Evolutionary conservation across 176 grass and related monocot species (phyloP).

Genomic region (Cocos nucifera): DNA sequence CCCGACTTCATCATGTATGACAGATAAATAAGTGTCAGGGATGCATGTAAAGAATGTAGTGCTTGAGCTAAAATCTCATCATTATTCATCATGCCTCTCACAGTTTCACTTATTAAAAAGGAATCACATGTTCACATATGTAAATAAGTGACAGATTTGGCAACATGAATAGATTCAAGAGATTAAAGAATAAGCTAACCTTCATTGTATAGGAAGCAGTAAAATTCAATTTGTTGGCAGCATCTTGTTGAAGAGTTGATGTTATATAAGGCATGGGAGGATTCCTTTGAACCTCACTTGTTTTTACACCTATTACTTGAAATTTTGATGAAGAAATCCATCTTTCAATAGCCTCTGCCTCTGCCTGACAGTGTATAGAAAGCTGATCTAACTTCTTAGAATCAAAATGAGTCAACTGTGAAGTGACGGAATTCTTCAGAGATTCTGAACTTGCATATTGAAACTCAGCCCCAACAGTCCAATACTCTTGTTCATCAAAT

Average conservation of each 20-base stretch:
- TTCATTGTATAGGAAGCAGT: constrained; percentile 73
- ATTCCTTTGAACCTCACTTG: constrained; percentile 60
- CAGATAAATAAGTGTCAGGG: too few relatives aligned
- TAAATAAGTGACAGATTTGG: too few relatives aligned
- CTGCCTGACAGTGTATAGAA: constrained; percentile 56
- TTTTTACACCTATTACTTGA: constrained; percentile 59
- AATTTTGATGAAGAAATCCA: constrained; percentile 47
- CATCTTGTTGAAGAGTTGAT: constrained; percentile 92
- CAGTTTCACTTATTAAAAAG: too few relatives aligned
- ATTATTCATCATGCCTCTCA: too few relatives aligned
- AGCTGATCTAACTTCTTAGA: constrained; percentile 72
- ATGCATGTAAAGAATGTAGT: too few relatives aligned
- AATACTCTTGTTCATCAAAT: constrained; percentile 75
- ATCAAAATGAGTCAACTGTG: constrained; percentile 62
- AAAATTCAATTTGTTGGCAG: constrained; percentile 72
- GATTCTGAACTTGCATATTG: constrained; percentile 25
- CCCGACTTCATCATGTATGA: too few relatives aligned
- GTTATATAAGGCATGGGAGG: constrained; percentile 89
- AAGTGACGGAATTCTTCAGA: constrained; percentile 25
- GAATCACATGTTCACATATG: too few relatives aligned
- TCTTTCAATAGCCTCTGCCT: constrained; percentile 53
- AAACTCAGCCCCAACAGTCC: constrained; percentile 55
- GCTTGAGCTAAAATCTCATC: too few relatives aligned
- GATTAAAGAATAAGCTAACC: constrained; percentile 31
- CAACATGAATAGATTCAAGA: too few relatives aligned